Base-by-base conservation (phyloP, 2,329 filamentous ascomycete genomes). In the Cercospora sojina region DNA sequence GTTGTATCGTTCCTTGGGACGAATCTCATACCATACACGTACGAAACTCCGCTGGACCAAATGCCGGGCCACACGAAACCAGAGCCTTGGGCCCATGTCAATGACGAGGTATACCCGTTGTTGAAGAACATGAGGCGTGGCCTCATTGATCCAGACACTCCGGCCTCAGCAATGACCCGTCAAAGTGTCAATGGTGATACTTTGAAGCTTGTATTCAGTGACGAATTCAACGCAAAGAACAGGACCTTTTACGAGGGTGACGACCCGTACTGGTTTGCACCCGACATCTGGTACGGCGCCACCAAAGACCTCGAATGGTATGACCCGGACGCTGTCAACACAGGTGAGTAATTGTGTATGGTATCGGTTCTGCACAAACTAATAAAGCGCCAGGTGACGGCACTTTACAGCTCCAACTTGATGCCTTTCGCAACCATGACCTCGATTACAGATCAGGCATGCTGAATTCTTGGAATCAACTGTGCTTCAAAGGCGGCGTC, bases 371-470 rank as follows among this genome's bases (percentile, higher is more conserved):
- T n/a, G 13, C 8, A 23, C 20, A 29, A 18, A 51, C 59, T 68
- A 59, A 68, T 35, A 29, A 13, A 49, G 49, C 18, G 8, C 62
- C 56, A 49, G 65, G 63, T 8, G 69, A 66, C 43, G 70, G 70
- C 18, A 84, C 64, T 76, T 76, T 60, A 73, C 85, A 89, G 73
- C 79, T 91, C 59, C 83, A 83, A 55, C 90, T 91, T 71, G 88
- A 90, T 73, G 81, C 84, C 6, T 90, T 88, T 74, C 77, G 85
- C 68, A 91, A 86, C 69, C 88, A 91, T 74, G 84, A 84, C 57
- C 79, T 84, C 7, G 75, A 80, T 43, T 84, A 80, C 62, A 80
- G 81, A 20, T 84, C 82, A 2, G 83, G 83, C 8, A 85, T 84
- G 83, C 69, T 85, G 56, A 83, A 85, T 67, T 82, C 80, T 51